Evolutionary conservation across 2,329 filamentous ascomycete species (phyloP).

Genomic region (Calonectria leucothoes): DNA sequence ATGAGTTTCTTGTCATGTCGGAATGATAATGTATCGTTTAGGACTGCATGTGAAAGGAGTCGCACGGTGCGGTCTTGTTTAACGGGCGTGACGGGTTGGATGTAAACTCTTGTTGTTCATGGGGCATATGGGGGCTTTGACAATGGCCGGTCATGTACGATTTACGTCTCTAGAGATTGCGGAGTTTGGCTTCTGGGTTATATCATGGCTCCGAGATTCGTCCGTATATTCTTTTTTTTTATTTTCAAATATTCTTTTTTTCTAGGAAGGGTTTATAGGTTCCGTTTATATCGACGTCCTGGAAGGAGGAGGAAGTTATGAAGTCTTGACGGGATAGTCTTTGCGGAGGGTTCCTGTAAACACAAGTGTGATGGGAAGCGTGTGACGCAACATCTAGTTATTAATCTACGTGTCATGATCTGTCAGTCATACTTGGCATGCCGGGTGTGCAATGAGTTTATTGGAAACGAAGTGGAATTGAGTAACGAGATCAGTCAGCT

Average conservation of each 20-base stretch:
- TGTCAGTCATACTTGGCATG: not conserved
- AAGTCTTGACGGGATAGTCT: not conserved
- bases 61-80: conserved; percentile 29
- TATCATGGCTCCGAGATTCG: conserved; percentile 39
- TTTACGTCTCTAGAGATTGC: conserved; percentile 46
- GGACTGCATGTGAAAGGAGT: conserved; percentile 6
- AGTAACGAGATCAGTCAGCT: not conserved
- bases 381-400: conserved; percentile 20
- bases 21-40: conserved; percentile 14
- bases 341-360: not conserved
- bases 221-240: conserved; percentile 35
- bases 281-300: conserved; percentile 29
- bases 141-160: conserved; percentile 43
- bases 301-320: conserved; percentile 11
- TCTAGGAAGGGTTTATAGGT: conserved; percentile 25
- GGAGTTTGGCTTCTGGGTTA: conserved; percentile 47
- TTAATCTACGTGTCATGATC: conserved; percentile 8
- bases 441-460: not conserved
- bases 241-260: conserved; percentile 4
- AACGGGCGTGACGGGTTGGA: conserved; percentile 38
- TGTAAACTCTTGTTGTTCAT: conserved; percentile 36
- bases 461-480: not conserved
- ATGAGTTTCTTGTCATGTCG: conserved; percentile 34
- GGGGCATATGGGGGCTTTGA: conserved; percentile 36
- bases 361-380: not conserved